Evolutionary conservation across 2,329 filamentous ascomycete genomes (phyloP), one percentile per base, ranked within the genome.

Genomic region (Phoma sp.): DNA sequence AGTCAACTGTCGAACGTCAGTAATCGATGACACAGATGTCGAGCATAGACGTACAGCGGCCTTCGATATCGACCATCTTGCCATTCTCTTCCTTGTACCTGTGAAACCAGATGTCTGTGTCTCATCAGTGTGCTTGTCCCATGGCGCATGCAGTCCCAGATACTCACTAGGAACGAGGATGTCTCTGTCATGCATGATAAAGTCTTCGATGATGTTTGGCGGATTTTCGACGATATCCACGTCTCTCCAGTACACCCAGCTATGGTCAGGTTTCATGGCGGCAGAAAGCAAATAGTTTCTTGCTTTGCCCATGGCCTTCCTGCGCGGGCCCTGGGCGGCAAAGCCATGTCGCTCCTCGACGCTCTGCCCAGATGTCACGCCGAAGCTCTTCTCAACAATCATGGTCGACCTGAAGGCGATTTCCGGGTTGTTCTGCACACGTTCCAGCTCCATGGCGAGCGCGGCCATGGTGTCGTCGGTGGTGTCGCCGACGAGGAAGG

Each of bases 181-280:
- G 74, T 99, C 95, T 70, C 88, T 87, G 74, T 99, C 90, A 70
- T 98, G 95, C 18, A 91, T 90, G 67, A 96, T 89, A 65, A 99
- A 96, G 69, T 99, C 95, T 78, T 99, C 93, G 30, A 99, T 81
- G 57, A 99, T 96, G 70, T 85, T 88, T 60, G 84, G 83, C 1
- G 93, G 91, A 73, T 89, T 96, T 71, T 99, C 93, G 41, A 90
- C 87, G 66, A 99, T 97, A 75, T 99, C 95, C 44, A 96, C 93
- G 74, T 99, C 95, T 56, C 95, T 86, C 95, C 95, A 99, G 76
- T 97, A 98, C 7, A 98, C 93, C 95, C 95, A 99, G 7, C 92
- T 93, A 73, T 99, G 95, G 58, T 98, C 92, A 0, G 92, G 87
- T 79, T 96, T 96, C 67, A 99, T 73, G 3, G 95, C 89, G 0